phyloP scores from a whole-genome alignment of 306 rosid species.

The Gynostemma pentaphyllum region DNA sequence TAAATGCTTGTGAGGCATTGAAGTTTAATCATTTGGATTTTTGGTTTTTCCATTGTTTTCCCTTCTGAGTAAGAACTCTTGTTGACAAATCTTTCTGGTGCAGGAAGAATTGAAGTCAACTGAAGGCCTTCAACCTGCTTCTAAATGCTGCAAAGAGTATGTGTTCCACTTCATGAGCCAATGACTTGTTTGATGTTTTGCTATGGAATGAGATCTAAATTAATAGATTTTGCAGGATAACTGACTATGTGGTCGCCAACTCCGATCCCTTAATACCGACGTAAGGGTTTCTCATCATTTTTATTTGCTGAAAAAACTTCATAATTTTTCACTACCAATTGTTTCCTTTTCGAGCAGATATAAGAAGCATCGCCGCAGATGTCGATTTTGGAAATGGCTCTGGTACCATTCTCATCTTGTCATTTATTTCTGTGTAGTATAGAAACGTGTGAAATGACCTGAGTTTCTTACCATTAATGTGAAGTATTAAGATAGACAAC shows the following conservation, averaged over 20 bases:
- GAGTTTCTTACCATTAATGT: not conserved
- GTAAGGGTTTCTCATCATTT: slow-evolving; percentile 32
- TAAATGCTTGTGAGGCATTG: not conserved
- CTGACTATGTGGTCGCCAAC: slow-evolving; percentile 63
- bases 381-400: slow-evolving; percentile 88
- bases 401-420: slow-evolving; percentile 1
- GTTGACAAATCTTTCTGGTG: not conserved
- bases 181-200: not conserved
- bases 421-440: not conserved
- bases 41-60: slow-evolving; percentile 6
- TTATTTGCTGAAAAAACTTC: not conserved
- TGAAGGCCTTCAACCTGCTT: slow-evolving; percentile 70
- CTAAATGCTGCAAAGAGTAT: slow-evolving; percentile 91
- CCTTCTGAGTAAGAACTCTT: not conserved
- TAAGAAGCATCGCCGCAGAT: slow-evolving; percentile 50
- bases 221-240: slow-evolving; percentile 41
- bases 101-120: slow-evolving; percentile 79
- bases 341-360: slow-evolving; percentile 39
- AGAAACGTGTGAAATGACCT: not conserved
- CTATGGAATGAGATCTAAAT: not conserved
- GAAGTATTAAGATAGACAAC: not conserved
- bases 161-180: slow-evolving; percentile 7
- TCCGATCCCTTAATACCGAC: slow-evolving; percentile 77
- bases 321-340: not conserved
- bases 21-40: not conserved